Percentiles rank a stretch among this genome's conserved stretches.
Conservation (phyloP, 176 grass and related monocot genomes). For the Bolboschoenus planiculmis region DNA sequence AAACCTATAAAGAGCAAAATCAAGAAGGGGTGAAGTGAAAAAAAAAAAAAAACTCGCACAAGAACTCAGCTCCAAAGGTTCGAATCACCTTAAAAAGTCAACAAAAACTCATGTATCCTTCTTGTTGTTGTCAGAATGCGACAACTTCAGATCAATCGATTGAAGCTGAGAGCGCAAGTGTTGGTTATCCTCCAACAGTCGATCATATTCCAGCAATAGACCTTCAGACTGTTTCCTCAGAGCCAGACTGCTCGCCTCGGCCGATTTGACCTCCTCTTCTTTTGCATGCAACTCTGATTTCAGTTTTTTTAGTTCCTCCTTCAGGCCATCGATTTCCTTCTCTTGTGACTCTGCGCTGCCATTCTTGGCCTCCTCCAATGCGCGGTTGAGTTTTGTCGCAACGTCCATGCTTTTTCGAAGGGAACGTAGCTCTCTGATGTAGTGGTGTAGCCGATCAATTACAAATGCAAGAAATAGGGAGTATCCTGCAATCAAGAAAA, state of each 20-base stretch:
- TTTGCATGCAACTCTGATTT: constrained; percentile 38
- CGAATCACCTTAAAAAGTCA: background rate
- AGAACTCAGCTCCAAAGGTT: background rate
- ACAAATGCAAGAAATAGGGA: constrained; percentile 64
- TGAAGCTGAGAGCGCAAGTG: constrained; percentile 52
- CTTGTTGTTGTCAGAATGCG: constrained; percentile 61
- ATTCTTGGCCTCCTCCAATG: constrained; percentile 59
- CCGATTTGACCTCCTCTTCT: constrained; percentile 47
- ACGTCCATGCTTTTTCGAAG: constrained; percentile 62
- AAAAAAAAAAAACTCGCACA: background rate
- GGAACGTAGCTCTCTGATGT: constrained; percentile 53
- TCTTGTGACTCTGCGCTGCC: constrained; percentile 31
- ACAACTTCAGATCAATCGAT: constrained; percentile 38
- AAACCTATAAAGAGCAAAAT: background rate
- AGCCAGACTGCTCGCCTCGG: constrained; percentile 37
- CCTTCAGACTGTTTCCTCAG: constrained; percentile 72
- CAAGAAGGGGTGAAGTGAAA: background rate
- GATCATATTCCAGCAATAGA: constrained; percentile 61
- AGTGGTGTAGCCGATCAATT: constrained; percentile 72
- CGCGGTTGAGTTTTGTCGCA: constrained; percentile 47
- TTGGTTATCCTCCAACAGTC: constrained; percentile 63
- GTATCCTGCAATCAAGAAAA: constrained; percentile 53
- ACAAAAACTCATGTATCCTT: constrained; percentile 21
- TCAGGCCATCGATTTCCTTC: constrained; percentile 43
- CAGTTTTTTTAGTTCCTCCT: constrained; percentile 42